Evolutionary conservation across 495 filamentous ascomycete genomes (phyloP).

Genomic region (Aspergillus sparsus): DNA sequence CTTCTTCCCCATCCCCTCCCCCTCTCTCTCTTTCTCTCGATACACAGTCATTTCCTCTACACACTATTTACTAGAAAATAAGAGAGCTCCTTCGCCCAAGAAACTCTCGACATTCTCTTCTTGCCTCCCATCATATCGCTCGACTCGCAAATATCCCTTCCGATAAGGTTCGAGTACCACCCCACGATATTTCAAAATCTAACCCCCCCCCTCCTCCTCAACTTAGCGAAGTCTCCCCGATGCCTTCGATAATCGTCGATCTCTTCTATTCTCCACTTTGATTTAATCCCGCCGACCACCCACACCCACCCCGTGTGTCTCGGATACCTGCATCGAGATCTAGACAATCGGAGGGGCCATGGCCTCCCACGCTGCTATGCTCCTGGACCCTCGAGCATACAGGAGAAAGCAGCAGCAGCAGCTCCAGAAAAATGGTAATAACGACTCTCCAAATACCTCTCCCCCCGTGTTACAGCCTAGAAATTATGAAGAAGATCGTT

Average conservation of each 20-base stretch:
- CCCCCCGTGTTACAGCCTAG: not conserved
- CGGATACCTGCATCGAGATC: conserved; percentile 16
- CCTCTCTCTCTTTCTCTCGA: conserved; percentile 5
- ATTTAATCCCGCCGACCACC: not conserved
- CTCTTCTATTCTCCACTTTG: not conserved
- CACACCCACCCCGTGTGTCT: conserved; percentile 5
- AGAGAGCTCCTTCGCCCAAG: not conserved
- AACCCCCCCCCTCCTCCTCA: not conserved
- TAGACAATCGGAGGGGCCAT: conserved; percentile 26
- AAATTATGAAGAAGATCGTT: too few species aligned
- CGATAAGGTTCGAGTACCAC: conserved; percentile 13
- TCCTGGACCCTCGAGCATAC: conserved; percentile 44
- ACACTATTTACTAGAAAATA: not conserved
- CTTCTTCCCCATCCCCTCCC: not conserved
- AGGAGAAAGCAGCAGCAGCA: conserved; percentile 26
- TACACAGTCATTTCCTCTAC: conserved; percentile 7
- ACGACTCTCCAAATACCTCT: conserved; percentile 14
- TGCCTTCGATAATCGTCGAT: conserved; percentile 3
- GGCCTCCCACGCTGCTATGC: conserved; percentile 47
- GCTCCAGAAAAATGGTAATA: conserved; percentile 38
- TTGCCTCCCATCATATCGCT: not conserved
- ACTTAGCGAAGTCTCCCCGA: conserved; percentile 3
- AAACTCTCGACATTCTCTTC: conserved; percentile 10
- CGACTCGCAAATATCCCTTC: conserved; percentile 15
- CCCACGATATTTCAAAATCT: conserved; percentile 1